Evolutionary conservation across 1,284 basidiomycete genomes (phyloP).

Genomic region (Cutaneotrichosporon sp.): DNA sequence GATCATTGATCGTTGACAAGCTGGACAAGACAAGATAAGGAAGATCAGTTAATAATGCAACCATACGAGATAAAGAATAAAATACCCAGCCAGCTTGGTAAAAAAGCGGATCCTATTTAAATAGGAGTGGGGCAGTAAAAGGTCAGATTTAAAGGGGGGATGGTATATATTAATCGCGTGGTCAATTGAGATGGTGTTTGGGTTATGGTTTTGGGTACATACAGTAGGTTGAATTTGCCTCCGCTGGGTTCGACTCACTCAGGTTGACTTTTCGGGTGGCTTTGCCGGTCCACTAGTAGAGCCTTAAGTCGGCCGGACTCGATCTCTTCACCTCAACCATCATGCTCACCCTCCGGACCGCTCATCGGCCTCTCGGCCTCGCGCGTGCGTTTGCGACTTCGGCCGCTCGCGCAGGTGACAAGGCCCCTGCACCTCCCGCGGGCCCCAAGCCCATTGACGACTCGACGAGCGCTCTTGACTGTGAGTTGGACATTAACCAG

Average conservation of each 20-base stretch:
- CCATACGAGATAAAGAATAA: no score
- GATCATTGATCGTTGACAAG: no score
- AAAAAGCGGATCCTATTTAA: no score
- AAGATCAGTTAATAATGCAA: no score
- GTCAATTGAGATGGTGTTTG: no score
- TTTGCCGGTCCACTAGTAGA: constrained; percentile 4
- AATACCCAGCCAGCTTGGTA: no score
- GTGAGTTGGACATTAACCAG: constrained; percentile 61
- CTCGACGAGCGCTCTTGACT: constrained; percentile 90
- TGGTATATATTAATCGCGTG: no score
- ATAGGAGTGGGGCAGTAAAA: no score
- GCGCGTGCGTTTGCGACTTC: constrained; percentile 7
- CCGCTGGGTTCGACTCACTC: neutral
- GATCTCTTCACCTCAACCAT: constrained; percentile 1
- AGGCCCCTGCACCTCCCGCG: neutral
- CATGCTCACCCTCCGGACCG: constrained; percentile 9
- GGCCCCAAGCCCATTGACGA: constrained; percentile 67
- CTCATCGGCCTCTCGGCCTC: neutral
- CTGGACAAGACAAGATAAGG: no score
- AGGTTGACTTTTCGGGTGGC: constrained; percentile 6
- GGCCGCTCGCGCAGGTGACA: neutral
- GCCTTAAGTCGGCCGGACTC: constrained; percentile 1
- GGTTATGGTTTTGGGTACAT: no score
- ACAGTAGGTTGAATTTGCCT: neutral
- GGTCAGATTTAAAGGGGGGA: no score